A percentile compares a stretch with the other conserved stretches of the same genome.
Conservation (phyloP, 305 asterid genomes). For the Nicotiana rustica region DNA sequence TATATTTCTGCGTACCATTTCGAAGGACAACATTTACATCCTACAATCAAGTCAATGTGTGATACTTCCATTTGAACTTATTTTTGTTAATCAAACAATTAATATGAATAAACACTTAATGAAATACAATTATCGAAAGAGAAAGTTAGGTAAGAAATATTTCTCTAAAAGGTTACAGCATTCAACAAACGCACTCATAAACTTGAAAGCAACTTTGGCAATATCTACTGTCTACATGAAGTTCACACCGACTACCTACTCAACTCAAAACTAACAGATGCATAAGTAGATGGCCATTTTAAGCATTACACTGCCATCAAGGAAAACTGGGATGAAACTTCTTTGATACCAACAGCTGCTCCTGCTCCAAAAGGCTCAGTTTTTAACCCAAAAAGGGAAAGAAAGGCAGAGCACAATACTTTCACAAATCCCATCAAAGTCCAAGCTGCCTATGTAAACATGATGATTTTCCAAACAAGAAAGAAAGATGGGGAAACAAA, state of each 20-base stretch:
- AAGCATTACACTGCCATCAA: neutral
- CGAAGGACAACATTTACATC: no score
- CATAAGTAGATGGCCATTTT: neutral
- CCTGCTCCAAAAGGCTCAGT: slow-evolving; percentile 15
- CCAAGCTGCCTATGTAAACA: neutral
- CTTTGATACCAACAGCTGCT: slow-evolving; percentile 6
- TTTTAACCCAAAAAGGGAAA: neutral
- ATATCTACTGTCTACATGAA: neutral
- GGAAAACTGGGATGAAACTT: slow-evolving; percentile 5
- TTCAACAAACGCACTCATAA: no score
- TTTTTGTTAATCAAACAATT: no score
- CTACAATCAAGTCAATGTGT: no score
- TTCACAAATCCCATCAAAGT: neutral
- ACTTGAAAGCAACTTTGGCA: neutral
- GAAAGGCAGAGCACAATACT: neutral
- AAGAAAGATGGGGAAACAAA: slow-evolving; percentile 15
- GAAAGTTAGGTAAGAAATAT: no score
- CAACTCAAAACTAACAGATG: neutral
- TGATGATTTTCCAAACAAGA: slow-evolving; percentile 21
- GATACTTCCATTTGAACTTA: no score
- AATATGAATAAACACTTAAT: neutral
- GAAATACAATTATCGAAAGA: no score
- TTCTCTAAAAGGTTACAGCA: no score
- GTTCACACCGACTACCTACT: neutral
- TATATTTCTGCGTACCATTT: no score